Percentiles rank a stretch among this genome's conserved stretches.
phyloP scores from a whole-genome alignment of 1,139 yeast genomes.

The Zygosaccharomyces pseudobailii region DNA sequence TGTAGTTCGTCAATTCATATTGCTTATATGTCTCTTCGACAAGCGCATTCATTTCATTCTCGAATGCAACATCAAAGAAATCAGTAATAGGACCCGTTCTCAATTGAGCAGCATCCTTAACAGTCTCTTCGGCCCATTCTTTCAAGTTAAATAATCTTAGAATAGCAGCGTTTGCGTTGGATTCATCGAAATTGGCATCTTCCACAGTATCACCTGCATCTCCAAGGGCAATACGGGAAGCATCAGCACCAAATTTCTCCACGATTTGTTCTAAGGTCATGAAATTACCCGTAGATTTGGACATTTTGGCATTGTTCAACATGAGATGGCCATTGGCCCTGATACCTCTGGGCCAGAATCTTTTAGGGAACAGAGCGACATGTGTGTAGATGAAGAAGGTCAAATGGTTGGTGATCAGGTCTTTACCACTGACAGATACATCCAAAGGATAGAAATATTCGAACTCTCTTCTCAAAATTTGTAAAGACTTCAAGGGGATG shows the following conservation, averaged over 20 bases:
- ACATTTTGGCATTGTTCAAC: constrained; percentile 96
- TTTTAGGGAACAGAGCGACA: constrained; percentile 86
- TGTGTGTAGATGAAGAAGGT: constrained; percentile 92
- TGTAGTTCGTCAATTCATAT: constrained; percentile 71
- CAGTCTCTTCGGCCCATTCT: constrained; percentile 88
- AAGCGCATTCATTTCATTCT: constrained; percentile 85
- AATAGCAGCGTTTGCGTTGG: constrained; percentile 96
- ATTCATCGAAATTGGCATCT: constrained; percentile 97
- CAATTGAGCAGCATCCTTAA: constrained; percentile 47
- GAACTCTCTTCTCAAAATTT: constrained; percentile 82
- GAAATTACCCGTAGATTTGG: constrained; percentile 96
- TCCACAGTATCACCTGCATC: constrained; percentile 98
- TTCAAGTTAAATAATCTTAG: constrained; percentile 86
- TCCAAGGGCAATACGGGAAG: constrained; percentile 93
- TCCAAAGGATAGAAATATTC: constrained; percentile 95
- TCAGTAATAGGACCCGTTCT: constrained; percentile 64
- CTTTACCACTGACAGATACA: constrained; percentile 90
- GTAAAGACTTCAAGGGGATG: constrained; percentile 64
- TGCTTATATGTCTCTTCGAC: constrained; percentile 67
- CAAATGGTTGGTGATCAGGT: constrained; percentile 93
- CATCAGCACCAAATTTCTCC: constrained; percentile 94
- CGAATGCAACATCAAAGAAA: constrained; percentile 85
- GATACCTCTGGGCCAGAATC: constrained; percentile 89
- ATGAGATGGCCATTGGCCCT: constrained; percentile 94
- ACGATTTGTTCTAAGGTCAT: constrained; percentile 83